A percentile compares a stretch with the other conserved stretches of the same genome.
These are phyloP conservation scores for Plasmodium blacklocki DNA, from an alignment of 169 alveolate genomes.

Conservation along the genomic window DNA sequence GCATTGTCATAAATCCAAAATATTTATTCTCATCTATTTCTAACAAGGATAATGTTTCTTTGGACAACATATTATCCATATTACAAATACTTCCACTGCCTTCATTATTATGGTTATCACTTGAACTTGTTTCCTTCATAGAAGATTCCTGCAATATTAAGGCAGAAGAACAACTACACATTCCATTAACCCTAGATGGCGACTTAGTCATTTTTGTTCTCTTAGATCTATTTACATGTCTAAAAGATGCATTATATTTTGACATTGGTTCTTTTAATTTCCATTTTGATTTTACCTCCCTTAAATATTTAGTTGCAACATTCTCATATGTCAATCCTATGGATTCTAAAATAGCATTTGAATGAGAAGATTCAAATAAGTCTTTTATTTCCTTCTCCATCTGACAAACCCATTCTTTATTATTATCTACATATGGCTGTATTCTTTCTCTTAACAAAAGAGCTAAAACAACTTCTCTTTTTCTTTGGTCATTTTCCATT, in stretches of 20 bases:
- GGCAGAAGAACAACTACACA: too few species aligned
- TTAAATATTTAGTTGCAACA: slow-evolving; percentile 78
- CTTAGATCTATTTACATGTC: slow-evolving; percentile 12
- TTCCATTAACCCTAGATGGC: too few species aligned
- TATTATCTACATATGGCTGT: slow-evolving; percentile 53
- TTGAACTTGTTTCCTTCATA: not conserved
- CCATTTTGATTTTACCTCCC: slow-evolving; percentile 82
- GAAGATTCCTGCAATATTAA: slow-evolving; percentile 8
- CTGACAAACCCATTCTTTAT: slow-evolving; percentile 19
- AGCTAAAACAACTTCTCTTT: slow-evolving; percentile 82
- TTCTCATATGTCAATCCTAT: slow-evolving; percentile 86
- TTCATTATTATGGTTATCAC: not conserved
- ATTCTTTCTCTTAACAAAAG: slow-evolving; percentile 74
- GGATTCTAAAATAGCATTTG: slow-evolving; percentile 81
- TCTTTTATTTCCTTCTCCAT: slow-evolving; percentile 51
- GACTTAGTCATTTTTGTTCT: too few species aligned
- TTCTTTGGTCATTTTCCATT: slow-evolving; percentile 77
- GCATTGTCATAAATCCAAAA: slow-evolving; percentile 52
- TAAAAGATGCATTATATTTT: slow-evolving; percentile 78
- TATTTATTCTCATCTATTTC: slow-evolving; percentile 58
- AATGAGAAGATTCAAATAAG: slow-evolving; percentile 67
- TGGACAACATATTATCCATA: not conserved
- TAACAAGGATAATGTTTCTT: slow-evolving; percentile 22
- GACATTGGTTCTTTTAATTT: slow-evolving; percentile 81
- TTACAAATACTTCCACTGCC: not conserved